Conservation (phyloP, 2,329 filamentous ascomycete genomes). For the Stagonosporopsis rhizophila region DNA sequence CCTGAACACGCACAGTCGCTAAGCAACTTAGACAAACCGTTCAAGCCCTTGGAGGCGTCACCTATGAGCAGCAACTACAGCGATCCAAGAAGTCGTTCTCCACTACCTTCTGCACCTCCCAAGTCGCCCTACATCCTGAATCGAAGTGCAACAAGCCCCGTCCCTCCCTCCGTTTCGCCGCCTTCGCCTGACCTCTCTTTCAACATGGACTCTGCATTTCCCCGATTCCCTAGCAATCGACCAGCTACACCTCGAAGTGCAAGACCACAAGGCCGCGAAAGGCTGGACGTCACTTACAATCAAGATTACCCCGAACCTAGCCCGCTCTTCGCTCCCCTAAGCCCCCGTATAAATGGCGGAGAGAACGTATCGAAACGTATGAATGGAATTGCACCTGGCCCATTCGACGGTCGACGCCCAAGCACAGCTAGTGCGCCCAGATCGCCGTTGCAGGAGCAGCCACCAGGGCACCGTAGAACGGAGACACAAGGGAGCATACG, state of each 20-base stretch:
- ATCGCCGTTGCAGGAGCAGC: slow-evolving; percentile 26
- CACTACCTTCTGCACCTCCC: slow-evolving; percentile 31
- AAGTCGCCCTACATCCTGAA: slow-evolving; percentile 40
- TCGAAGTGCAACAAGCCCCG: slow-evolving; percentile 46
- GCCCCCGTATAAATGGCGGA: slow-evolving; percentile 54
- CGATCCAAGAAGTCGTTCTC: slow-evolving; percentile 33
- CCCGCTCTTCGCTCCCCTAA: slow-evolving; percentile 57
- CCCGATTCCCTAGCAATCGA: slow-evolving; percentile 58
- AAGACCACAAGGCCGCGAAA: slow-evolving; percentile 31
- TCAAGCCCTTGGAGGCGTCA: slow-evolving; percentile 35
- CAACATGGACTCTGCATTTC: slow-evolving; percentile 61
- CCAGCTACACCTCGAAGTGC: slow-evolving; percentile 33
- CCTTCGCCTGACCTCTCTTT: slow-evolving; percentile 42
- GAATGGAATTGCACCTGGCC: slow-evolving; percentile 70
- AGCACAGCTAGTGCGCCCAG: slow-evolving; percentile 46
- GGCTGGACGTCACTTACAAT: slow-evolving; percentile 33
- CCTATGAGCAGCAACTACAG: slow-evolving; percentile 41
- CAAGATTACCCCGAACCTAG: slow-evolving; percentile 44
- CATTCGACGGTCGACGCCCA: slow-evolving; percentile 61
- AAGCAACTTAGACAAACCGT: slow-evolving; percentile 44
- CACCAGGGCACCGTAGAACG: slow-evolving; percentile 46
- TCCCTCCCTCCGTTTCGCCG: slow-evolving; percentile 41
- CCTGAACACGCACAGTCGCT: neutral
- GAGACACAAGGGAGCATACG: slow-evolving; percentile 44
- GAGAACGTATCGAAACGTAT: slow-evolving; percentile 65